Base-by-base conservation (phyloP, 768 basidiomycete genomes). In the Rhodosporidiobolus sp. region DNA sequence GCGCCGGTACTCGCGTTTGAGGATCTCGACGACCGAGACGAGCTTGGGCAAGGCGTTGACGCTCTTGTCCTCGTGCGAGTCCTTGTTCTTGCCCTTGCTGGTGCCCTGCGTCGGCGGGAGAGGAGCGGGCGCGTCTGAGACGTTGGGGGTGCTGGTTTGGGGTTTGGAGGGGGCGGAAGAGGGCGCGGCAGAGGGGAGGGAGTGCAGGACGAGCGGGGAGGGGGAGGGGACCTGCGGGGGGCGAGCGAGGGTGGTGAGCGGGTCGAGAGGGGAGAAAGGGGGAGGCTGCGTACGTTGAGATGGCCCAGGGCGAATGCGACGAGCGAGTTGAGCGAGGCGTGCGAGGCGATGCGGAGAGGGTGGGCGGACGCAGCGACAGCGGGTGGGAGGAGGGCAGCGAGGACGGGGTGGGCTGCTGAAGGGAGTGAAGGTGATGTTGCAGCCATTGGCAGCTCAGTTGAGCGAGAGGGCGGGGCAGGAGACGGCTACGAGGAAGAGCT, bases 1-100 rank as follows among this genome's bases (percentile, higher is more conserved):
- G 50, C 12, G 17, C 16, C 38, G 12, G 24, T 24, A 69, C 49
- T 69, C 68, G 22, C 69, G 56, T 34, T 56, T 54, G 63, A 70
- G 35, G 30, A 70, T n/a, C 45, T 70, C 63, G 6, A 22, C 57
- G 45, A 70, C n/a, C 20, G 69, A 70, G n/a, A 70, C 69, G 48
- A 70, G 63, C 30, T 70, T 70, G 14, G 69, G 63, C 16, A 70
- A 19, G 11, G 63, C 63, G 10, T 49, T 63, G 49, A 52, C 34
- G 48, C 59, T n/a, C 10, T 52, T 30, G 17, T 46, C 43, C 1
- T 12, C 34, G 35, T 24, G 56, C 34, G 53, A 46, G 46, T 11
- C 46, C 19, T 19, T 19, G 10, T 49, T 49, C 48, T 49, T 49
- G 17, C 48, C 17, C 10, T 49, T 49, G 10, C 17, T 24, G 17